A percentile compares a stretch with the other conserved stretches of the same genome.
phyloP scores from a whole-genome alignment of 768 basidiomycete species.

The Naganishia vaughanmartiniae region DNA sequence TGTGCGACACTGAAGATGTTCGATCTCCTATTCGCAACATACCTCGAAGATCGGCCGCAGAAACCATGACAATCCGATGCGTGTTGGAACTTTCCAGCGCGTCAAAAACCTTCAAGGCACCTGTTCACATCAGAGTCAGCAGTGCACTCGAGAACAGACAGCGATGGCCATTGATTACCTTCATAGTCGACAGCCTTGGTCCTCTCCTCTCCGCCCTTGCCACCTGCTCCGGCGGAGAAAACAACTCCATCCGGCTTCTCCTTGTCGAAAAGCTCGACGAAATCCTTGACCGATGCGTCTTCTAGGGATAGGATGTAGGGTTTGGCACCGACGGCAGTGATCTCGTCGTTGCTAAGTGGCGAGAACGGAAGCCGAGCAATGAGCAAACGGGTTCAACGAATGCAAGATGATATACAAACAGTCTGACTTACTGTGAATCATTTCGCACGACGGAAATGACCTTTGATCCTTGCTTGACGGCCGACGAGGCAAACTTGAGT shows the following conservation, averaged over 20 bases:
- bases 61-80: constrained; percentile 62
- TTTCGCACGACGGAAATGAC: constrained; percentile 63
- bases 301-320: constrained; percentile 64
- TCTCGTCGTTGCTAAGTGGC: constrained; percentile 52
- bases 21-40: constrained; percentile 40
- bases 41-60: constrained; percentile 62
- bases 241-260: constrained; percentile 51
- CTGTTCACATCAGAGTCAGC: constrained; percentile 38
- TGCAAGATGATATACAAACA: background rate
- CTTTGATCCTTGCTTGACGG: constrained; percentile 53
- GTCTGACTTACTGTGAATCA: constrained; percentile 53
- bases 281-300: constrained; percentile 56
- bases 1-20: no score
- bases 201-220: constrained; percentile 57
- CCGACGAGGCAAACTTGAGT: constrained; percentile 58
- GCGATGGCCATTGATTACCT: background rate
- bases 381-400: background rate
- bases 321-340: constrained; percentile 53
- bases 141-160: background rate
- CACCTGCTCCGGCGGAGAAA: constrained; percentile 60
- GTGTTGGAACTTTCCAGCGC: constrained; percentile 61
- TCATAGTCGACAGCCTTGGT: constrained; percentile 63
- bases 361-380: background rate
- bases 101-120: constrained; percentile 68
- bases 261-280: constrained; percentile 56